Conservation (phyloP, 192 early-diverging fungal genomes). For the Backusella sp. region DNA sequence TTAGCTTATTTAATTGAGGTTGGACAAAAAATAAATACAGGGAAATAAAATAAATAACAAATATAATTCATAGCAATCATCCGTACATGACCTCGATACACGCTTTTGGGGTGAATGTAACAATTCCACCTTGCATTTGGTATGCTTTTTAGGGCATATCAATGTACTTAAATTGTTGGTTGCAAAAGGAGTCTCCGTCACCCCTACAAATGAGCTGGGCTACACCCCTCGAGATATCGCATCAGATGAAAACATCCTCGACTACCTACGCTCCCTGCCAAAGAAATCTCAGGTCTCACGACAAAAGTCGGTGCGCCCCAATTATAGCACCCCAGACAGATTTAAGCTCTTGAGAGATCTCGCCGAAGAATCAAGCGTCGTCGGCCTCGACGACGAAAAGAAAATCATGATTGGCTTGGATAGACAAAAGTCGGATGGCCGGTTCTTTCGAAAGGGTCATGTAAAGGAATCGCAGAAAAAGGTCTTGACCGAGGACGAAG, state of each 20-base stretch:
- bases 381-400: not conserved
- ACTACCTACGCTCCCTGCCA: not conserved
- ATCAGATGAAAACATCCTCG: not conserved
- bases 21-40: not conserved
- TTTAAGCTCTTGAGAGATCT: conserved; percentile 25
- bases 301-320: conserved; percentile 11
- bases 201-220: conserved; percentile 18
- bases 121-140: conserved; percentile 30
- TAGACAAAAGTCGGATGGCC: conserved; percentile 5
- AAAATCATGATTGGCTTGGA: not conserved
- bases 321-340: conserved; percentile 27
- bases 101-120: conserved; percentile 22
- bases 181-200: conserved; percentile 3
- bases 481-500: conserved; percentile 21
- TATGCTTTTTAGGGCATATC: conserved; percentile 16
- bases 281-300: not conserved
- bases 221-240: conserved; percentile 18
- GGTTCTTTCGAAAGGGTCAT: conserved; percentile 17
- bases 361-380: conserved; percentile 23
- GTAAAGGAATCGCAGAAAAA: conserved; percentile 27
- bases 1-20: conserved; percentile 22
- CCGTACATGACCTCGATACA: conserved; percentile 16
- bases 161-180: conserved; percentile 20
- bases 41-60: not conserved
- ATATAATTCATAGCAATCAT: conserved; percentile 5